Percentiles rank a stretch among this genome's conserved stretches.
Conservation (phyloP, 208 protist species). For the Acanthamoeba triangularis region DNA sequence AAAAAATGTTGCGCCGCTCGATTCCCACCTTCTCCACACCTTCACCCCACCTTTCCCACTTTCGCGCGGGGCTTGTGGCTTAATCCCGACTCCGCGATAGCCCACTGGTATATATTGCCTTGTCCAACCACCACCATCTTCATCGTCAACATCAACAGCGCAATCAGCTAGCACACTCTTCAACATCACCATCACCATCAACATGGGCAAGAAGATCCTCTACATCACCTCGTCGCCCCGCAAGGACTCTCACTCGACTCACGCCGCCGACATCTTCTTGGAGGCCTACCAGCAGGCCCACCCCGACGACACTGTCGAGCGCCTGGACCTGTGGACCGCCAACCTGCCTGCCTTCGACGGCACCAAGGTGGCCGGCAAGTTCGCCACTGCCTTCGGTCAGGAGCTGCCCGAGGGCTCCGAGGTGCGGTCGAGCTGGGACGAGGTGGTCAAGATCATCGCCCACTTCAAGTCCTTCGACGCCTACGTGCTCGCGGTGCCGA, state of each 20-base stretch:
- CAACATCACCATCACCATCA: not conserved
- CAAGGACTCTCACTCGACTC: not conserved
- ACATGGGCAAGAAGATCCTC: constrained; percentile 9
- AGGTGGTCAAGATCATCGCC: not conserved
- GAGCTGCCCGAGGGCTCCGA: not conserved
- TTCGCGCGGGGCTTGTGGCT: not conserved
- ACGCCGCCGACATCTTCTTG: not conserved
- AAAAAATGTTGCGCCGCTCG: not conserved
- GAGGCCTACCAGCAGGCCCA: not conserved
- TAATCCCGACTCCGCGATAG: too few species aligned
- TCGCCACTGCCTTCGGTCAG: not conserved
- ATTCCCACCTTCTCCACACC: not conserved
- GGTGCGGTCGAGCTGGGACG: not conserved
- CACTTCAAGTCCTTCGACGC: constrained; percentile 37
- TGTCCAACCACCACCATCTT: too few species aligned
- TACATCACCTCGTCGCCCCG: not conserved
- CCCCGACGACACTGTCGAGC: not conserved
- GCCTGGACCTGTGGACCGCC: not conserved
- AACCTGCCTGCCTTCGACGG: not conserved
- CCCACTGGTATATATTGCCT: too few species aligned
- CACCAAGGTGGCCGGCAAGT: not conserved
- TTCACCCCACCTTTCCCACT: not conserved
- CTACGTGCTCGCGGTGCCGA: constrained; percentile 2
- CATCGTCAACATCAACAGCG: too few species aligned
- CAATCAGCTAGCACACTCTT: too few species aligned